Evolutionary conservation across 257 asterid genomes (phyloP).

Genomic region (Capsicum baccatum): DNA sequence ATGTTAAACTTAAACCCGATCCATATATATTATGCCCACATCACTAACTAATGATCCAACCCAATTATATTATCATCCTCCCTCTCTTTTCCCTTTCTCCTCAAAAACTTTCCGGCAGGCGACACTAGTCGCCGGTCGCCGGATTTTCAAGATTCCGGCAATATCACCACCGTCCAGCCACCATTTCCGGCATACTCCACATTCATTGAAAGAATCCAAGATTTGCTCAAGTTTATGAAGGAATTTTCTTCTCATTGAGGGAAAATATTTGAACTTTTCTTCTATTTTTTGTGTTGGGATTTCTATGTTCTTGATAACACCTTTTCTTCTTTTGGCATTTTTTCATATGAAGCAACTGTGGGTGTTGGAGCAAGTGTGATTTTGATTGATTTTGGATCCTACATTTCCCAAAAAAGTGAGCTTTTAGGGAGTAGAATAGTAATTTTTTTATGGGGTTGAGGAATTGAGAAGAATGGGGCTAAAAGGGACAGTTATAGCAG

Average conservation of each 20-base stretch:
- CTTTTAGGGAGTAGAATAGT: not conserved
- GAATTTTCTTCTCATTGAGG: too few relatives aligned
- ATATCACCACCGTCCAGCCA: not conserved
- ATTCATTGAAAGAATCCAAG: conserved; percentile 26
- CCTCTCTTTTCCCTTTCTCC: conserved; percentile 30
- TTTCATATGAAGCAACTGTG: not conserved
- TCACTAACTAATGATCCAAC: not conserved
- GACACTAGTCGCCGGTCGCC: conserved; percentile 34
- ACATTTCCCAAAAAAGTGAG: conserved; percentile 20
- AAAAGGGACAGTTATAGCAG: conserved; percentile 59
- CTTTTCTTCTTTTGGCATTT: not conserved
- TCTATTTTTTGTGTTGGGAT: not conserved
- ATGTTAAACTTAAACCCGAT: conserved; percentile 7
- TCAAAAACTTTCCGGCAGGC: conserved; percentile 13
- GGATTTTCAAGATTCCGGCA: conserved; percentile 42
- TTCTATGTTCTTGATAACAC: not conserved
- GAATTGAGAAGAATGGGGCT: conserved; percentile 56
- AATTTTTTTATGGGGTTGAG: conserved; percentile 33
- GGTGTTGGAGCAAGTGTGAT: not conserved
- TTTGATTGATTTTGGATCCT: conserved; percentile 27
- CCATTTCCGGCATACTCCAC: conserved; percentile 22
- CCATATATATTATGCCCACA: conserved; percentile 12
- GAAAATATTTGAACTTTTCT: not conserved
- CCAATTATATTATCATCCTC: not conserved
- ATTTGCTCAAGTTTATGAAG: not conserved